A percentile compares a stretch with the other conserved stretches of the same genome.
These are phyloP conservation scores for Podaxis sp. DNA, from an alignment of 768 basidiomycete genomes.

Conservation along the genomic window DNA sequence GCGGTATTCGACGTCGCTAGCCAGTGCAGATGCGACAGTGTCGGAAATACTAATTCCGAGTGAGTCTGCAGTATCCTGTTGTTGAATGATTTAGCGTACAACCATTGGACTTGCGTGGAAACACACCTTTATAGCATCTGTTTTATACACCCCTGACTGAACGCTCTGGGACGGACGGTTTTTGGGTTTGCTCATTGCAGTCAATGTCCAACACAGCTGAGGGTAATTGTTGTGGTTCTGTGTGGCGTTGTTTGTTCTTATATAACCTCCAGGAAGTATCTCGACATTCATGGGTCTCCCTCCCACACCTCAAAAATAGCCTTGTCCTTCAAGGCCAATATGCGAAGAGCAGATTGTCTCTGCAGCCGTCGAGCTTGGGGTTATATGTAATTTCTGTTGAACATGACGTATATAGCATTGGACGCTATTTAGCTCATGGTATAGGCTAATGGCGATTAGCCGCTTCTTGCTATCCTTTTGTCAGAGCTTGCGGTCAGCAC, in stretches of 20 bases:
- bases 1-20: constrained; percentile 96
- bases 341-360: too few relatives aligned
- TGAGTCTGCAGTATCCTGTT: constrained; percentile 88
- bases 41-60: constrained; percentile 79
- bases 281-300: too few relatives aligned
- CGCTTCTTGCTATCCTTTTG: too few relatives aligned
- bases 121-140: constrained; percentile 57
- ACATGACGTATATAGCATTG: too few relatives aligned
- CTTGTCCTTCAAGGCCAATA: too few relatives aligned
- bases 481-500: too few relatives aligned
- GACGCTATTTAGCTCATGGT: too few relatives aligned
- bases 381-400: too few relatives aligned
- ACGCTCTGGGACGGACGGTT: constrained; percentile 39
- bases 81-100: neutral
- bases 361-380: too few relatives aligned
- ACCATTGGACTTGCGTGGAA: neutral
- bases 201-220: neutral
- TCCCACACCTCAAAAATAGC: too few relatives aligned
- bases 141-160: constrained; percentile 60
- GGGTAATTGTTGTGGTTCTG: neutral
- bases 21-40: constrained; percentile 74
- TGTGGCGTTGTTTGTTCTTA: constrained; percentile 7
- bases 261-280: neutral
- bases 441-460: too few relatives aligned
- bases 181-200: constrained; percentile 43